Percentiles rank a stretch among this genome's conserved stretches.
These are phyloP conservation scores for Microdochium bolleyi DNA, from an alignment of 2,329 filamentous ascomycete genomes.

Conservation along the genomic window DNA sequence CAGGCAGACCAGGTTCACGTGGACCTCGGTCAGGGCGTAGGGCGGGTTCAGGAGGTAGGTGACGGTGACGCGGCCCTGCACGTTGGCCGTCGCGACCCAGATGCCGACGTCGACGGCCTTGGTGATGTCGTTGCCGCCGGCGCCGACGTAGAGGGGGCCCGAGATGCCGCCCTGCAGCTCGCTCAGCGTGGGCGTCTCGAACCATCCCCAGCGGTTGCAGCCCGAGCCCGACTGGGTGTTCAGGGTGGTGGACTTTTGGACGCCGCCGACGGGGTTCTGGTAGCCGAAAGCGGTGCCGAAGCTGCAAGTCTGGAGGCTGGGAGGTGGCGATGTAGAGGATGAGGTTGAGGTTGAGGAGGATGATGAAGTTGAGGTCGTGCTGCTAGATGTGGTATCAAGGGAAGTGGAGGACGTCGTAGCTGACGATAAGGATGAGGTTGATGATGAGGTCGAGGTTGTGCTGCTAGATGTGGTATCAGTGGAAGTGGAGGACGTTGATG, in stretches of 20 bases:
- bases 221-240: slow-evolving; percentile 7
- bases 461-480: not conserved
- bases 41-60: slow-evolving; percentile 2
- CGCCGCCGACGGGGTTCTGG: slow-evolving; percentile 2
- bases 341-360: too few species aligned
- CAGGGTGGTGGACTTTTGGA: slow-evolving; percentile 4
- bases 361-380: not conserved
- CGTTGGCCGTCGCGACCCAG: slow-evolving; percentile 5
- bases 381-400: not conserved
- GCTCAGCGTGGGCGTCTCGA: slow-evolving; percentile 5
- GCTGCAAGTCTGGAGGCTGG: not conserved
- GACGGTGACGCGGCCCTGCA: slow-evolving; percentile 7
- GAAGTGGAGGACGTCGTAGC: not conserved
- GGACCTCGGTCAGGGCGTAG: slow-evolving; percentile 4
- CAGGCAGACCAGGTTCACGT: slow-evolving; percentile 10
- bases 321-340: not conserved
- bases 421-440: not conserved
- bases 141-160: slow-evolving; percentile 5
- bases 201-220: slow-evolving; percentile 13
- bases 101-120: slow-evolving; percentile 5
- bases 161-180: slow-evolving; percentile 7
- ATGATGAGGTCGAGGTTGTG: not conserved
- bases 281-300: slow-evolving; percentile 5
- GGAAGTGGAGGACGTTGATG: not conserved
- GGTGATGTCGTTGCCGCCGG: slow-evolving; percentile 11